These are phyloP conservation scores for Psilocybe tampanensis DNA, from an alignment of 768 basidiomycete species.

Conservation along the genomic window DNA sequence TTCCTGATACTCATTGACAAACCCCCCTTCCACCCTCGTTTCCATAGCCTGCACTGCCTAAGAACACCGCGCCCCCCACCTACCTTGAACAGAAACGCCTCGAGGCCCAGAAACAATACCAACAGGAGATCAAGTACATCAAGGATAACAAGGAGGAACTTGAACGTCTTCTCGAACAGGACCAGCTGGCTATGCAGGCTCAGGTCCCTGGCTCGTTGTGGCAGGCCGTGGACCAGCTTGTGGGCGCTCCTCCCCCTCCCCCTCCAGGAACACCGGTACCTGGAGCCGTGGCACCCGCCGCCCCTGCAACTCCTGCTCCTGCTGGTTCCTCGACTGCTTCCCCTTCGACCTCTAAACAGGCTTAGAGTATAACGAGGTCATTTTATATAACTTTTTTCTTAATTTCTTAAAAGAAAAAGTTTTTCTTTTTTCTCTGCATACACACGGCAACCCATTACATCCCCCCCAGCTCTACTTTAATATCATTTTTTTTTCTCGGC, in stretches of 20 bases:
- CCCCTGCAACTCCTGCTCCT: too few relatives aligned
- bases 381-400: too few relatives aligned
- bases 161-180: slow-evolving; percentile 35
- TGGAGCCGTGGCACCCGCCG: too few relatives aligned
- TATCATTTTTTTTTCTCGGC: background rate
- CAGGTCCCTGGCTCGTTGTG: slow-evolving; percentile 49
- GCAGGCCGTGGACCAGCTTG: slow-evolving; percentile 44
- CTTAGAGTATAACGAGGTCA: too few relatives aligned
- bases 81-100: slow-evolving; percentile 55
- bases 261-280: too few relatives aligned
- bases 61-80: slow-evolving; percentile 42
- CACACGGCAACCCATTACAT: too few relatives aligned
- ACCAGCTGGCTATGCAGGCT: slow-evolving; percentile 40
- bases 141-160: slow-evolving; percentile 46
- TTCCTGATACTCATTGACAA: too few relatives aligned
- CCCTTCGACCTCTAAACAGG: too few relatives aligned
- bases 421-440: too few relatives aligned
- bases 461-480: background rate
- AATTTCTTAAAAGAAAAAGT: background rate
- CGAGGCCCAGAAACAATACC: slow-evolving; percentile 53
- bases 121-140: slow-evolving; percentile 53
- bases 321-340: too few relatives aligned
- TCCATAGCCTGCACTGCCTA: slow-evolving; percentile 18
- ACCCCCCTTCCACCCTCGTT: background rate
- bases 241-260: slow-evolving; percentile 16